A percentile compares a stretch with the other conserved stretches of the same genome.
phyloP scores from a whole-genome alignment of 1,139 yeast genomes.

The Candida sojae region DNA sequence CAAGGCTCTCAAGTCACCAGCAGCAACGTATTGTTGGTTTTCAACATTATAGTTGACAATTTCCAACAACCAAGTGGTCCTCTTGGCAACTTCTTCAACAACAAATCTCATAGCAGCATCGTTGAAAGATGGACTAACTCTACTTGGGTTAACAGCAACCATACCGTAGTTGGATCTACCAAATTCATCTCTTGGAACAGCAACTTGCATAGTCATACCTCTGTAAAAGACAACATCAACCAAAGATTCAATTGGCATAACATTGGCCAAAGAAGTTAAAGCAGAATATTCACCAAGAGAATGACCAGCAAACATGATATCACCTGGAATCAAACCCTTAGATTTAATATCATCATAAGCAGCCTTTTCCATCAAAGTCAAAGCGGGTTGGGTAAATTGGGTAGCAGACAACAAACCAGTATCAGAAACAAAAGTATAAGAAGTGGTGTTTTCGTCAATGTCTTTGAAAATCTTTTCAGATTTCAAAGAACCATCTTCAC shows the following conservation, averaged over 20 bases:
- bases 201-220: conserved; percentile 99
- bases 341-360: conserved; percentile 96
- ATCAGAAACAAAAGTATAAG: conserved; percentile 87
- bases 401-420: conserved; percentile 97
- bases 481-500: conserved; percentile 77
- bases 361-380: conserved; percentile 98
- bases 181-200: conserved; percentile 91
- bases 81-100: conserved; percentile 80
- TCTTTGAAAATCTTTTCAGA: conserved; percentile 95
- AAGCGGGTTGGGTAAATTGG: conserved; percentile 98
- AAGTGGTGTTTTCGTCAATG: conserved; percentile 77
- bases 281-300: conserved; percentile 99
- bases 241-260: conserved; percentile 96
- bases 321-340: conserved; percentile 92
- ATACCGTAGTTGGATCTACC: conserved; percentile 99
- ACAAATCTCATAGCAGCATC: conserved; percentile 95
- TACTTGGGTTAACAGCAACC: conserved; percentile 97
- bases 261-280: conserved; percentile 93
- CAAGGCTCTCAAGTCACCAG: conserved; percentile 95
- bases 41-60: conserved; percentile 98
- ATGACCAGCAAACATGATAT: conserved; percentile 97
- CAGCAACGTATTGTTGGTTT: conserved; percentile 97
- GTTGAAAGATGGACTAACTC: conserved; percentile 84
- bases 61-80: conserved; percentile 92
- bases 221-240: conserved; percentile 99